A percentile compares a stretch with the other conserved stretches of the same genome.
Evolutionary conservation across 2,329 filamentous ascomycete species (phyloP).

Genomic region (Ophiostoma sp.): DNA sequence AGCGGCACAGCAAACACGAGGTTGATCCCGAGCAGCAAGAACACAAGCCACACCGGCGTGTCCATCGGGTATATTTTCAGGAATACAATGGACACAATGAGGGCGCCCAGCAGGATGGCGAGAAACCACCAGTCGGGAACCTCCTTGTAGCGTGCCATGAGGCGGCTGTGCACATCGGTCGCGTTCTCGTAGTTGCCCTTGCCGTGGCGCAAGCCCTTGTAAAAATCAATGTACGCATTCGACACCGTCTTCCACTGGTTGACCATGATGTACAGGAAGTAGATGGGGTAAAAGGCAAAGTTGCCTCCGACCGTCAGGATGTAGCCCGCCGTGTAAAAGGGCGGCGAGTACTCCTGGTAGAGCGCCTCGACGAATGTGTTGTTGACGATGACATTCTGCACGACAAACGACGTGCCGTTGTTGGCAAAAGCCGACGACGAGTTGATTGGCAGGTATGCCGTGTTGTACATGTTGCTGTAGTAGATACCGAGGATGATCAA

Average conservation of each 20-base stretch:
- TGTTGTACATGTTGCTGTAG: conserved; percentile 51
- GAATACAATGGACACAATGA: conserved; percentile 50
- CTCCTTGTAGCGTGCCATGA: conserved; percentile 57
- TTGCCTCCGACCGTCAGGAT: conserved; percentile 52
- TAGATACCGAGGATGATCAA: conserved; percentile 51
- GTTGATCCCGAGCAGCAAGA: conserved; percentile 35
- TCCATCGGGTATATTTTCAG: conserved; percentile 50
- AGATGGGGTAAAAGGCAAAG: conserved; percentile 54
- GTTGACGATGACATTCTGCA: conserved; percentile 50
- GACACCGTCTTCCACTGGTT: conserved; percentile 51
- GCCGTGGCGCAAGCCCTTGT: conserved; percentile 47
- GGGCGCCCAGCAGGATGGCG: conserved; percentile 48
- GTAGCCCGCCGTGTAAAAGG: conserved; percentile 59
- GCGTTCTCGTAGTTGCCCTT: conserved; percentile 51
- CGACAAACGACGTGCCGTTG: conserved; percentile 54
- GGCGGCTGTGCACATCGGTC: conserved; percentile 50
- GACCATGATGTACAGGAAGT: conserved; percentile 50
- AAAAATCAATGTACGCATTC: background rate
- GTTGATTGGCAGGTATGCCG: conserved; percentile 58
- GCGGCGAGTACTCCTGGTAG: conserved; percentile 59
- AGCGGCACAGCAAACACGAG: conserved; percentile 41
- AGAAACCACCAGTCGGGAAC: conserved; percentile 56
- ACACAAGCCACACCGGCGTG: conserved; percentile 46
- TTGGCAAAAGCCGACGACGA: conserved; percentile 60
- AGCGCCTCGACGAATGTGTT: conserved; percentile 54